Percentiles rank a stretch among this genome's conserved stretches.
Conservation (phyloP, 2,329 filamentous ascomycete genomes). For the Cladophialophora immunda region DNA sequence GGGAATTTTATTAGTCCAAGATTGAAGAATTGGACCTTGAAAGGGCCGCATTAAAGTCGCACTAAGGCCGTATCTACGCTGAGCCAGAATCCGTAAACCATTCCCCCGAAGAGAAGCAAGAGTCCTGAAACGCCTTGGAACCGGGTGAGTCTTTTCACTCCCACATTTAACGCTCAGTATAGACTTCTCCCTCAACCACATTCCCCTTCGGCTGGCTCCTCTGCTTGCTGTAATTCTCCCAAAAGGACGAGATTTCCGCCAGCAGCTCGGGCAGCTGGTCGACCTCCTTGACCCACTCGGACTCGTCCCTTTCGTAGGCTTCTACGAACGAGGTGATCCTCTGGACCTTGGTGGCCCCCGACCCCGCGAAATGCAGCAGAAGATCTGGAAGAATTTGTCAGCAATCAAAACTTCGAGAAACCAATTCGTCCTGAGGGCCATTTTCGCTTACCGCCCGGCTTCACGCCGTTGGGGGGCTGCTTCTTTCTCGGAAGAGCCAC, state of each 20-base stretch:
- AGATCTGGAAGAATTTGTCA: constrained; percentile 3
- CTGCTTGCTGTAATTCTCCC: not conserved
- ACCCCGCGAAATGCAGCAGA: constrained; percentile 5
- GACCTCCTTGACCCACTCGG: constrained; percentile 2
- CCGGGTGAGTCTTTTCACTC: not conserved
- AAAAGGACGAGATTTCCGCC: not conserved
- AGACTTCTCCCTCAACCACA: too few species aligned
- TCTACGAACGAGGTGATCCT: not conserved
- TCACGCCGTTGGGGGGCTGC: not conserved
- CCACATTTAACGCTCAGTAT: not conserved
- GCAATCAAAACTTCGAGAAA: not conserved
- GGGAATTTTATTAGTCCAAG: too few species aligned
- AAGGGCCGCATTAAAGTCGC: too few species aligned
- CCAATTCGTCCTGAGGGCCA: too few species aligned
- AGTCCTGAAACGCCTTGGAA: too few species aligned
- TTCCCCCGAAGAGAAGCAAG: too few species aligned
- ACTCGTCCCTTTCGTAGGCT: not conserved
- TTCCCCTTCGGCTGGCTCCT: not conserved
- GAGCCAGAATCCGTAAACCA: too few species aligned
- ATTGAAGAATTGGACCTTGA: too few species aligned
- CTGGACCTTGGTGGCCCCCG: not conserved
- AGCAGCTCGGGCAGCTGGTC: constrained; percentile 1
- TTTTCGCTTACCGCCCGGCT: not conserved
- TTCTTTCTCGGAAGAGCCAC: not conserved
- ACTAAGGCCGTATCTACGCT: too few species aligned